A percentile compares a stretch with the other conserved stretches of the same genome.
These are phyloP conservation scores for Chalaropsis thielavioides DNA, from an alignment of 2,329 filamentous ascomycete genomes.

Conservation along the genomic window DNA sequence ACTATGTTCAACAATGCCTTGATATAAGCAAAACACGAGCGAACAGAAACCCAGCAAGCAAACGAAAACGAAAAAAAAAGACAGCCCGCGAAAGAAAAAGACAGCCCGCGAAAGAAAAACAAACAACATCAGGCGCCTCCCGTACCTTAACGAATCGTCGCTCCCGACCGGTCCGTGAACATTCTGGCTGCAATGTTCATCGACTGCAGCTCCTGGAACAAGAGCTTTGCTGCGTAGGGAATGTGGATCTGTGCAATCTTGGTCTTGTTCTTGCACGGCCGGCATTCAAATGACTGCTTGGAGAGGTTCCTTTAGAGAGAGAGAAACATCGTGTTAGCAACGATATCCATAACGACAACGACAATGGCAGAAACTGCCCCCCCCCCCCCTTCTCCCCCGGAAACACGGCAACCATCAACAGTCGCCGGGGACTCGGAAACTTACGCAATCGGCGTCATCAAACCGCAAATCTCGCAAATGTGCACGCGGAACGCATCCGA, in stretches of 20 bases:
- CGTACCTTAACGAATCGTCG: slow-evolving; percentile 45
- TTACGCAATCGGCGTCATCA: slow-evolving; percentile 99
- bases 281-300: slow-evolving; percentile 90
- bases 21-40: background rate
- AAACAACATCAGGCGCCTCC: slow-evolving; percentile 19
- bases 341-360: background rate
- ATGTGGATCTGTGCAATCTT: slow-evolving; percentile 97
- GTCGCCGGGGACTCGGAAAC: slow-evolving; percentile 35
- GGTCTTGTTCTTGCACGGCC: slow-evolving; percentile 98
- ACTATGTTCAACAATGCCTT: background rate
- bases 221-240: slow-evolving; percentile 89
- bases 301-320: slow-evolving; percentile 57
- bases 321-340: slow-evolving; percentile 22
- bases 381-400: too few relatives aligned
- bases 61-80: background rate
- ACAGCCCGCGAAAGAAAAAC: background rate
- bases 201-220: slow-evolving; percentile 93
- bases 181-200: slow-evolving; percentile 98
- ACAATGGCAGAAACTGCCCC: too few relatives aligned
- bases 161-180: slow-evolving; percentile 77
- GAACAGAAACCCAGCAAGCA: background rate
- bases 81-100: background rate
- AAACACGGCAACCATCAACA: too few relatives aligned
- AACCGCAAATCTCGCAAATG: slow-evolving; percentile 93
- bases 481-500: slow-evolving; percentile 97